Conservation (phyloP, 805 yeast genomes). For the Sugiyamaella qingdaonensis region DNA sequence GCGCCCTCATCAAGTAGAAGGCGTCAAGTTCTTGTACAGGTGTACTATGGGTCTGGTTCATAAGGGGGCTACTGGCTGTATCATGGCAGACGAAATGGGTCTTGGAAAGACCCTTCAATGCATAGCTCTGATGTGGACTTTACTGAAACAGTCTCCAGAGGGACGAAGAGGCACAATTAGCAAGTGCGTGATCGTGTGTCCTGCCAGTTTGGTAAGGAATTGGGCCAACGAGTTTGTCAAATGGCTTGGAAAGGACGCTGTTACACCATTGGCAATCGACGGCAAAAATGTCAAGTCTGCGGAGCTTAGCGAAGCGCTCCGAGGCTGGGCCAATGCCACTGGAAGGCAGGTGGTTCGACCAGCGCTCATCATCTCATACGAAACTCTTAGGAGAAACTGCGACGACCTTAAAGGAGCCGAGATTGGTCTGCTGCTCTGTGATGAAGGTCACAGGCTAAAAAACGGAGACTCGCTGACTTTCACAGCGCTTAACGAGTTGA, state of each 20-base stretch:
- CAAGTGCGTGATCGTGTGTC: conserved; percentile 90
- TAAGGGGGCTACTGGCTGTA: conserved; percentile 80
- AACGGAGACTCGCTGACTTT: conserved; percentile 92
- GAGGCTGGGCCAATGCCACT: conserved; percentile 80
- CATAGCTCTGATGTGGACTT: conserved; percentile 86
- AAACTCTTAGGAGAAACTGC: conserved; percentile 82
- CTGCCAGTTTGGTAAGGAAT: conserved; percentile 86
- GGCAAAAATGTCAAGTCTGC: conserved; percentile 71
- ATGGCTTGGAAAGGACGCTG: conserved; percentile 91
- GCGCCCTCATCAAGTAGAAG: conserved; percentile 95
- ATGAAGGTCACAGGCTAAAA: conserved; percentile 78
- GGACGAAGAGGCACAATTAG: conserved; percentile 75
- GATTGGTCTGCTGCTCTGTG: conserved; percentile 81
- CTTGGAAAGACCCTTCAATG: conserved; percentile 89
- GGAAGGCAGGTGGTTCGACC: conserved; percentile 92
- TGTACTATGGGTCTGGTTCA: conserved; percentile 78
- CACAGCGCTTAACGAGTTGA: conserved; percentile 75
- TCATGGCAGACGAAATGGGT: conserved; percentile 99
- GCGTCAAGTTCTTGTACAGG: conserved; percentile 83
- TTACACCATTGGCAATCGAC: conserved; percentile 86
- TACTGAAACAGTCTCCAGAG: conserved; percentile 82
- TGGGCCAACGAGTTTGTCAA: conserved; percentile 96
- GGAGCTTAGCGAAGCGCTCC: conserved; percentile 64
- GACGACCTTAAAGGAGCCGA: conserved; percentile 69
- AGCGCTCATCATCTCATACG: conserved; percentile 89